These are phyloP conservation scores for Solanum virginianum DNA, from an alignment of 257 asterid species.

Conservation along the genomic window DNA sequence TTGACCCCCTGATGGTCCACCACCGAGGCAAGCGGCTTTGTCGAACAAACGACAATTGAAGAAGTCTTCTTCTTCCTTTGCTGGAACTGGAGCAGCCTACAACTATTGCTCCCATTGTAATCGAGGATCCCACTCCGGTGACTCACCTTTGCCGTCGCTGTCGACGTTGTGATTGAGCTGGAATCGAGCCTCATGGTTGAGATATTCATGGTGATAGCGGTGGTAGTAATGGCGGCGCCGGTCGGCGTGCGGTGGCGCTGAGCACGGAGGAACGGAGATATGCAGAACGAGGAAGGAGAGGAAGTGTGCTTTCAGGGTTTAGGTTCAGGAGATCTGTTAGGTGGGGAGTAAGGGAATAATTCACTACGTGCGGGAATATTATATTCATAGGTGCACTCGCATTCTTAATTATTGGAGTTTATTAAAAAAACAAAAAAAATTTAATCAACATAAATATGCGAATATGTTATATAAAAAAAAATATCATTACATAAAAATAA, in stretches of 20 bases:
- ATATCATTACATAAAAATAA: no score
- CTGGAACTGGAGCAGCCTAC: not conserved
- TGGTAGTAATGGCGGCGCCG: not conserved
- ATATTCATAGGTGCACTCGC: not conserved
- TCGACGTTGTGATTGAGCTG: constrained; percentile 17
- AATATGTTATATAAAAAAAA: no score
- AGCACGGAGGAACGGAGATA: no score
- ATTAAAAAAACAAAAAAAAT: no score
- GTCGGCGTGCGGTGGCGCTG: not conserved
- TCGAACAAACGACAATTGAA: constrained; percentile 15
- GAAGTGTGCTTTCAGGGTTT: not conserved
- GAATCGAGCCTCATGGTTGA: constrained; percentile 12
- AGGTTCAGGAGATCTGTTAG: not conserved
- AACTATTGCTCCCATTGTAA: constrained; percentile 8
- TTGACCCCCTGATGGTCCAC: constrained; percentile 14
- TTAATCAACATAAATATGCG: no score
- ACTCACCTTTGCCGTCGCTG: not conserved
- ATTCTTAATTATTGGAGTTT: not conserved
- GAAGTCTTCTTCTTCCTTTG: not conserved
- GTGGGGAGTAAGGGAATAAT: not conserved
- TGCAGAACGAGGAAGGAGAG: not conserved
- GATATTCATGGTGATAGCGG: constrained; percentile 29
- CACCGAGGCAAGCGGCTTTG: constrained; percentile 10
- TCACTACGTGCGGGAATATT: not conserved
- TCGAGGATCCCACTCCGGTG: not conserved